Base-by-base conservation (phyloP, 192 early-diverging fungal genomes). In the Coemansia sp. region DNA sequence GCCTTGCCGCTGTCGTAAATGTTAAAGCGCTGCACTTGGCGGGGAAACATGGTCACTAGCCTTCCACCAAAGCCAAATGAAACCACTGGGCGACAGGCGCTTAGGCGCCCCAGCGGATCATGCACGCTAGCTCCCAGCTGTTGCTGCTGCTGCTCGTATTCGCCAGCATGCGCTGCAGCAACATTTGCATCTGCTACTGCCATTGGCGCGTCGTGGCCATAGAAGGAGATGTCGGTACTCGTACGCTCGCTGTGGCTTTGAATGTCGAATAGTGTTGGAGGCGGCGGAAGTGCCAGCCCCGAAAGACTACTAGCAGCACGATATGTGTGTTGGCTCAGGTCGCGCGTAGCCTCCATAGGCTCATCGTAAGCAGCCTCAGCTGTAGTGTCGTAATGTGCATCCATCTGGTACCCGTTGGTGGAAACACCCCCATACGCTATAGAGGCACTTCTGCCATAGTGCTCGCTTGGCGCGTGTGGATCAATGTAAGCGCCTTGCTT, bases 31-130 rank as follows among this genome's bases (percentile, higher is more conserved):
- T 88, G 84, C 8, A 89, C 85, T 16, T 77, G 71, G 24, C 74
- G 83, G 50, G 90, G 90, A 65, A 91, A 89, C 69, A 88, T 87
- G 3, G 84, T 84, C 45, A 85, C 73, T n/a, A 92, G 66, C 50
- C 83, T 77, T 26, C 90, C 90, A 59, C 90, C 90, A 79, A 92
- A 90, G n/a, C 90, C 90, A 74, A 92, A 90, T 0, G 88, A 76
- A 16, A 86, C 74, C 26, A 92, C 58, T 3, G 90, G 90, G 28
- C 82, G 28, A n/a, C 73, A 63, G 11, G 73, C 73, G 3, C 33
- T 48, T 16, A 75, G 56, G 2, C 78, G 78, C 9, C 78, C 73
- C 24, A 74, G 62, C 9, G 78, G 70, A n/a, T 62, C 53, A 9
- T 66, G 48, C 4, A 63, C 26, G 11, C 43, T 61, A 26, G 53